Base-by-base conservation (phyloP, 495 filamentous ascomycete genomes). In the Trichocladium uniseriatum region DNA sequence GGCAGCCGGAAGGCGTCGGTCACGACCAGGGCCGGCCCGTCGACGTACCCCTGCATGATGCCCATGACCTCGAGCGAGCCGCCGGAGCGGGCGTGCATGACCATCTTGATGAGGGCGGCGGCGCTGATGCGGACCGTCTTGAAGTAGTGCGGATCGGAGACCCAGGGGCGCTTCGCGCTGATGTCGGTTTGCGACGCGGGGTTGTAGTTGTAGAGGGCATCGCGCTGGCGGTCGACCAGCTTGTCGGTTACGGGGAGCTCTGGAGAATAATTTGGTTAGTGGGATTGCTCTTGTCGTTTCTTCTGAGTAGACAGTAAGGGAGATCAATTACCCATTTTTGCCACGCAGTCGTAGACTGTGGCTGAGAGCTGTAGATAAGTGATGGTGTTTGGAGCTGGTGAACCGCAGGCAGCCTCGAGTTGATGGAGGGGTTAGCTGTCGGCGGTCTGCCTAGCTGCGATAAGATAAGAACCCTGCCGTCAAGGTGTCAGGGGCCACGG, bases 1-100 rank as follows among this genome's bases (percentile, higher is more conserved):
- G 94, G 94, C 38, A 99, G 76, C 2, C 89, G 81, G 67, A 95
- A 92, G 14, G 89, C 87, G 62, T 99, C 94, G 4, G 89, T 97
- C 11, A 99, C 84, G 39, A 99, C 81, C 59, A 99, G 84, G 4
- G 88, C 87, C 47, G 82, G 75, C 43, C 86, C 79, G 38, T 82
- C 76, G 28, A 95, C 86, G 61, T 94, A 92, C 34, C 94, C 94
- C 69, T 95, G 88, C 94, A 99, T 97, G 57, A 99, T 68, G 39
- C 94, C 94, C 94, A 99, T 99, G 38, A 99, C 78, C 67, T 99
- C 94, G 48, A 97, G 75, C 2, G 81, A 80, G 15, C 92, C 91
- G 42, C 94, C 94, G 0, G 86, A 87, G 18, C 94, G 85, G 1
- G 94, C 94, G 65, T 99, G 94, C 88, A 95, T 97, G 49, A 94